Percentiles rank a stretch among this genome's conserved stretches.
phyloP scores from a whole-genome alignment of 2,329 filamentous ascomycete species.

The Seiridium cupressi region DNA sequence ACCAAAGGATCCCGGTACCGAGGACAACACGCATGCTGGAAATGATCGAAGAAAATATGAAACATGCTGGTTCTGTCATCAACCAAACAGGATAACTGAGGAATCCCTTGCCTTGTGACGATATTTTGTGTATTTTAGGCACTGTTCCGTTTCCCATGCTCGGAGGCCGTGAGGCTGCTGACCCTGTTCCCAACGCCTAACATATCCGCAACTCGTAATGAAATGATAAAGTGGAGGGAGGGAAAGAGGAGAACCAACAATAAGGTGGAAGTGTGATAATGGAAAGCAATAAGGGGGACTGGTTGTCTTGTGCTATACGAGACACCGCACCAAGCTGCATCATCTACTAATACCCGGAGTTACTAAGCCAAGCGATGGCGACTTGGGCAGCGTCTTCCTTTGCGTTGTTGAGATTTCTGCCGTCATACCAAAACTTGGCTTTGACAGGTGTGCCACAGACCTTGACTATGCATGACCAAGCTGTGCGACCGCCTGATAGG shows the following conservation, averaged over 20 bases:
- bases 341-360: background rate
- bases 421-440: slow-evolving; percentile 92
- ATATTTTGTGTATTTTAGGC: background rate
- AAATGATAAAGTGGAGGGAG: background rate
- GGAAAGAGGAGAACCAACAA: background rate
- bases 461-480: slow-evolving; percentile 82
- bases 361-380: slow-evolving; percentile 59
- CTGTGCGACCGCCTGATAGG: slow-evolving; percentile 74
- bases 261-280: too few species aligned
- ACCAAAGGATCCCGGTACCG: too few species aligned
- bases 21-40: too few species aligned
- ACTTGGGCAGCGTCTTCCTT: slow-evolving; percentile 89
- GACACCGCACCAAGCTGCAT: too few species aligned
- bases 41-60: too few species aligned
- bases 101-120: background rate
- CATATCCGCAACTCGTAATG: background rate
- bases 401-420: slow-evolving; percentile 82
- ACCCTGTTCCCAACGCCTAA: background rate
- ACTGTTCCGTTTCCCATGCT: background rate
- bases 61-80: too few species aligned
- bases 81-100: too few species aligned
- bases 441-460: slow-evolving; percentile 62
- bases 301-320: background rate
- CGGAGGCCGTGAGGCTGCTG: background rate
- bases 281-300: background rate